Conservation (phyloP, 495 filamentous ascomycete species). For the Penicillium arizonense region DNA sequence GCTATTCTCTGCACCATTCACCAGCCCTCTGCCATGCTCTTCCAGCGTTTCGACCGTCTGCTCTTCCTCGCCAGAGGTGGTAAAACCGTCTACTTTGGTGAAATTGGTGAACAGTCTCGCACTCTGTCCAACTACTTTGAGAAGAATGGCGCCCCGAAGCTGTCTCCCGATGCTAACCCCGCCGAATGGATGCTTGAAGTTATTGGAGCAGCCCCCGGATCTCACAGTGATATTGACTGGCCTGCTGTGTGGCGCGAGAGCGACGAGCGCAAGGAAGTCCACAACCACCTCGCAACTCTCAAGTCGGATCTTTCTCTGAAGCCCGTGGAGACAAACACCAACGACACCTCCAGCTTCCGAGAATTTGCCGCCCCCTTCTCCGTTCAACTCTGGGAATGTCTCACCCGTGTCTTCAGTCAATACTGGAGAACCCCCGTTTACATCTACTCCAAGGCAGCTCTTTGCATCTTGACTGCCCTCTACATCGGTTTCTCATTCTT, state of each 20-base stretch:
- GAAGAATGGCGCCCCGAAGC: slow-evolving; percentile 64
- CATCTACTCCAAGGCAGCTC: slow-evolving; percentile 56
- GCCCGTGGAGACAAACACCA: slow-evolving; percentile 27
- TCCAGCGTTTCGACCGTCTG: slow-evolving; percentile 91
- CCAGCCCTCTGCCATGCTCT: slow-evolving; percentile 91
- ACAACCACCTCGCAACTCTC: slow-evolving; percentile 67
- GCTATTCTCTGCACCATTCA: slow-evolving; percentile 96
- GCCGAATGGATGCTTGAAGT: slow-evolving; percentile 97
- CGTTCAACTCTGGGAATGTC: slow-evolving; percentile 51
- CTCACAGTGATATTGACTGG: slow-evolving; percentile 78
- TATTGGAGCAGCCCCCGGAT: slow-evolving; percentile 88
- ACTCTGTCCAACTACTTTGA: slow-evolving; percentile 79
- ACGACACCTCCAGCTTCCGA: slow-evolving; percentile 32
- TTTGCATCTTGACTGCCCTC: slow-evolving; percentile 53
- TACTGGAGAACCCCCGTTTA: slow-evolving; percentile 63
- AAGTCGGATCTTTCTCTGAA: slow-evolving; percentile 57
- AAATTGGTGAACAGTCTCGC: slow-evolving; percentile 77
- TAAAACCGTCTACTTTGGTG: slow-evolving; percentile 85
- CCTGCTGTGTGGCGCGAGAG: slow-evolving; percentile 74
- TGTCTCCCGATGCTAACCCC: slow-evolving; percentile 76
- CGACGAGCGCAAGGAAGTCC: slow-evolving; percentile 65
- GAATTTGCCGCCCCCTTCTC: slow-evolving; percentile 57
- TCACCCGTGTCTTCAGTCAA: slow-evolving; percentile 52
- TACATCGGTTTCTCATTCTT: slow-evolving; percentile 96
- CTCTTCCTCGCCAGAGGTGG: slow-evolving; percentile 82